Base-by-base conservation (phyloP, 2,329 filamentous ascomycete genomes). In the Hymenoscyphus fraxineus region DNA sequence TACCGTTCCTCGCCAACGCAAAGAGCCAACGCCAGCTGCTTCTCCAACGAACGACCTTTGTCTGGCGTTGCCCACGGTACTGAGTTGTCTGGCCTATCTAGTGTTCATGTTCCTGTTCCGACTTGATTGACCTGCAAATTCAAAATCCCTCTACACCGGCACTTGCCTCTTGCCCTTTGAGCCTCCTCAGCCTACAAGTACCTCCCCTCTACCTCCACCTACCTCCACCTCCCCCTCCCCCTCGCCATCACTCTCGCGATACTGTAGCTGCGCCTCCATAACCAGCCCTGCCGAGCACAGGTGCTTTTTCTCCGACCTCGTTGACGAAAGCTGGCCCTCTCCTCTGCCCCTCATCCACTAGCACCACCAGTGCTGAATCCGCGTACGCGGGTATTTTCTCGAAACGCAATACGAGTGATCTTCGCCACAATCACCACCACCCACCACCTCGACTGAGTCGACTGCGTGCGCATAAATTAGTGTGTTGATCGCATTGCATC, bases 361-460 rank as follows among this genome's bases (percentile, higher is more conserved):
- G n/a, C 19, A 51, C 19, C n/a, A 22, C 19, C 19, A 22, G 44
- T 22, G 44, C 44, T 51, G 44, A 6, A 22, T 51, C 44, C 22
- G n/a, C 44, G 6, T 6, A 44, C 41, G 13, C 13, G 9, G 22
- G 22, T n/a, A 22, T 19, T 22, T 19, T 10, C 22, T 22, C n/a
- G 44, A 51, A 51, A 51, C 44, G 6, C 44, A 51, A 51, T 51
- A 51, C n/a, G 44, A 51, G 44, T 51, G 44, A 51, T 51, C n/a
- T 19, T 51, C 44, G 44, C 44, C 44, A 51, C 44, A 12, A 1
- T 51, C 35, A 35, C 35, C 6, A 10, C 35, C 32, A 7, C 32
- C 35, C 6, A 10, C 35, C 27, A 27, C 44, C 19, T 51, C n/a
- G 44, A 51, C 10, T 19, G 6, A 12, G 3, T 12, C 44, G 1